Base-by-base conservation (phyloP, 371 early-diverging fungal genomes). In the Coemansia sp. region DNA sequence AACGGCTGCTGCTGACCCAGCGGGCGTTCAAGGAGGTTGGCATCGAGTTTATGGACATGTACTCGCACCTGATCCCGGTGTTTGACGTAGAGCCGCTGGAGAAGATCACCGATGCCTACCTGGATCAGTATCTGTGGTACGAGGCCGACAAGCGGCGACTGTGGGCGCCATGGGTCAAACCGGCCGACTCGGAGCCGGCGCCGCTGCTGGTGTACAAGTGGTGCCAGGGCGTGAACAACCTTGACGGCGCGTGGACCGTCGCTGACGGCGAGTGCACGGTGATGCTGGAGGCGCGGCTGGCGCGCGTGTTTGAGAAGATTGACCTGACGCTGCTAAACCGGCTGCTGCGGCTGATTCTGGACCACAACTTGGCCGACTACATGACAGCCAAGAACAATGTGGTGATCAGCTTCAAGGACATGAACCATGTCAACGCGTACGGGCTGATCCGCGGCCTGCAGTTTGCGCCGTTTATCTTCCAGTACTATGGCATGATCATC, bases 71-170 rank as follows among this genome's bases (percentile, higher is more conserved):
- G 77, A 91, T 95, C 59, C 98, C 98, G 6, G 96, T 96, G 6
- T 98, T 96, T 79, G 94, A 96, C 66, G 88, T 99, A 6, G 98
- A 97, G 71, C 95, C 98, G 34, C 81, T 99, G 40, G 99, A 99
- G 76, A 98, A 96, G 84, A 95, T 99, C 57, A 94, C 95, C 0
- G 99, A 99, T 81, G 96, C 98, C 14, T 99, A 98, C 69, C 83
- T 99, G 60, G 98, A 98, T 79, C 98, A 98, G 75, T 99, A 99
- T 75, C 84, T 99, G 30, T 99, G 98, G 96, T 98, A 99, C 78
- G 98, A 99, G 73, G 95, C 97, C 11, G 87, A 87, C 65, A 88
- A 88, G 80, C 86, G 89, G 31, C 87, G 92, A 57, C 81, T 97
- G 55, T 98, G 97, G 89, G 96, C 96, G 38, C 85, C 92, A 26